Evolutionary conservation across 2,329 filamentous ascomycete species (phyloP).

Genomic region (Fusarium duplospermum): DNA sequence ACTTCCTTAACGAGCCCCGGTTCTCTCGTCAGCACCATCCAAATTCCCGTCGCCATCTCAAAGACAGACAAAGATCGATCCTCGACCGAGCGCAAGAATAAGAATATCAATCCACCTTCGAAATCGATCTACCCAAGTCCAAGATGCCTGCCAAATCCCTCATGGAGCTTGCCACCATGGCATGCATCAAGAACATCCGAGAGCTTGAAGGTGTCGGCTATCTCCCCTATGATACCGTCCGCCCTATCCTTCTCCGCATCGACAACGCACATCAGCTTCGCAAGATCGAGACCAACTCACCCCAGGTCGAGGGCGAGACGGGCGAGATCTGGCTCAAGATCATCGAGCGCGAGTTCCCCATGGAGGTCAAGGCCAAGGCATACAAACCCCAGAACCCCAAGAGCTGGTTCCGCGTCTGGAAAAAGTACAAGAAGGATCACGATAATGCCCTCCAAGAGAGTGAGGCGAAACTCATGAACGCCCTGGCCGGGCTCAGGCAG

Average conservation of each 20-base stretch:
- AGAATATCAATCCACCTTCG: background rate
- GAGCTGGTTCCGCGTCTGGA: slow-evolving; percentile 84
- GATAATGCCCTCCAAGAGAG: slow-evolving; percentile 69
- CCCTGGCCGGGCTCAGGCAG: slow-evolving; percentile 67
- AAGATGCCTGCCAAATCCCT: slow-evolving; percentile 61
- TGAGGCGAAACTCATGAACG: slow-evolving; percentile 66
- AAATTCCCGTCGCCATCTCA: background rate
- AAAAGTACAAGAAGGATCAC: slow-evolving; percentile 72
- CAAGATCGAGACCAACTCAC: slow-evolving; percentile 78
- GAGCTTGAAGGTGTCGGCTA: slow-evolving; percentile 77
- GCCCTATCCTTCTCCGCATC: slow-evolving; percentile 76
- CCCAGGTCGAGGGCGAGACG: slow-evolving; percentile 78
- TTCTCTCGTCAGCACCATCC: background rate
- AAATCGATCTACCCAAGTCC: background rate
- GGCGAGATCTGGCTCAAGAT: slow-evolving; percentile 82
- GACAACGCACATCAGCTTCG: slow-evolving; percentile 80
- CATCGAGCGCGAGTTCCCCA: slow-evolving; percentile 81
- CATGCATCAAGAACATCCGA: slow-evolving; percentile 65
- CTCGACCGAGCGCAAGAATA: background rate
- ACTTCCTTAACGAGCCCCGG: background rate
- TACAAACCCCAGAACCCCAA: slow-evolving; percentile 73
- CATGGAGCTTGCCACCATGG: slow-evolving; percentile 60
- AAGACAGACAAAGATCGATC: background rate
- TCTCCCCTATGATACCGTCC: slow-evolving; percentile 72
- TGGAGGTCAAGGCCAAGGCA: slow-evolving; percentile 70